A percentile compares a stretch with the other conserved stretches of the same genome.
phyloP scores from a whole-genome alignment of 306 rosid genomes.

The Arachis hypogaea region DNA sequence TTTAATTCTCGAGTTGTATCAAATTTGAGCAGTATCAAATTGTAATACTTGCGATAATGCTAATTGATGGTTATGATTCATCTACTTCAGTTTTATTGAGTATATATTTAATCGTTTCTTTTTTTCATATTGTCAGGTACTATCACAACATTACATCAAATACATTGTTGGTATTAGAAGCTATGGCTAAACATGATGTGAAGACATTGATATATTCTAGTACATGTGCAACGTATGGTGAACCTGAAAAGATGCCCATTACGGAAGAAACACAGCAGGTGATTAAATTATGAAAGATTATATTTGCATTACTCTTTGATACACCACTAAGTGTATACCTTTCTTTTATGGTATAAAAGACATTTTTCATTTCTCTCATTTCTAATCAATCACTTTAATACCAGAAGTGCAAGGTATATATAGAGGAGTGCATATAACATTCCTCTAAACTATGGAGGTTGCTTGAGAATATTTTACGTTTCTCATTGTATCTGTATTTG shows the following conservation, averaged over 20 bases:
- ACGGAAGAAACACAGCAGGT: slow-evolving; percentile 93
- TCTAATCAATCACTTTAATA: no score
- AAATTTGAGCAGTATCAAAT: neutral
- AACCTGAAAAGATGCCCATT: slow-evolving; percentile 94
- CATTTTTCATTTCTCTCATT: no score
- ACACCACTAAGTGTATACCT: no score
- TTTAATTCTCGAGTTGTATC: slow-evolving; percentile 9
- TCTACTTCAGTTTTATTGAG: neutral
- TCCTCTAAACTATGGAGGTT: neutral
- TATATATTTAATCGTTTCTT: slow-evolving; percentile 3
- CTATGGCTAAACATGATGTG: slow-evolving; percentile 82
- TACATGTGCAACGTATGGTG: slow-evolving; percentile 97
- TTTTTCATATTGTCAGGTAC: slow-evolving; percentile 63
- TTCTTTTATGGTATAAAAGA: no score
- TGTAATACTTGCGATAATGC: slow-evolving; percentile 5
- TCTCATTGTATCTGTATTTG: slow-evolving; percentile 17
- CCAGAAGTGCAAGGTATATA: no score
- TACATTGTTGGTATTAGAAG: slow-evolving; percentile 78
- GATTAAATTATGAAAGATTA: neutral
- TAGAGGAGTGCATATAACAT: no score
- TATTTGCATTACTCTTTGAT: no score
- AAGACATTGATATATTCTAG: slow-evolving; percentile 93
- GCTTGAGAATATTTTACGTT: slow-evolving; percentile 21
- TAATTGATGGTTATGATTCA: slow-evolving; percentile 9
- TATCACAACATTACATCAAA: slow-evolving; percentile 96